These are phyloP conservation scores for Melanomma pulvis-pyrius DNA, from an alignment of 495 filamentous ascomycete species.

Conservation along the genomic window DNA sequence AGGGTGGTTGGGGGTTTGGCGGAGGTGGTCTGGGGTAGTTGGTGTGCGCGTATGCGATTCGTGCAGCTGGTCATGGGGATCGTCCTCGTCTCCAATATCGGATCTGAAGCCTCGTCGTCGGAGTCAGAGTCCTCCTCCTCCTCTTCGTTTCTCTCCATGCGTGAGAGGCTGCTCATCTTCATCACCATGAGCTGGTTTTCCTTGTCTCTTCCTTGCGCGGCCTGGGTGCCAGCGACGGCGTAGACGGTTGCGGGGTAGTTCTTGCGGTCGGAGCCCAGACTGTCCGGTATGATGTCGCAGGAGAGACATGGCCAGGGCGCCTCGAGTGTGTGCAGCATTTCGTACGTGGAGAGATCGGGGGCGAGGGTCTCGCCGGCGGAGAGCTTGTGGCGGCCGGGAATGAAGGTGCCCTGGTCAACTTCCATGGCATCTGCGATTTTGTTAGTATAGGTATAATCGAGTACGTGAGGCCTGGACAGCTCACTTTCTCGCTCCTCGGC, in stretches of 20 bases:
- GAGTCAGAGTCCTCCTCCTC: slow-evolving; percentile 72
- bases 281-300: slow-evolving; percentile 87
- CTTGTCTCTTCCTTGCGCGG: slow-evolving; percentile 68
- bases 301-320: slow-evolving; percentile 96
- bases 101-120: slow-evolving; percentile 77
- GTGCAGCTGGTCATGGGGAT: slow-evolving; percentile 84
- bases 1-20: slow-evolving; percentile 74
- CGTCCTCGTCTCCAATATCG: slow-evolving; percentile 88
- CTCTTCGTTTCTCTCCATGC: slow-evolving; percentile 76
- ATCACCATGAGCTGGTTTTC: slow-evolving; percentile 94
- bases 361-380: slow-evolving; percentile 85
- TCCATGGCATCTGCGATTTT: slow-evolving; percentile 72
- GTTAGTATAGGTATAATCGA: slow-evolving; percentile 6
- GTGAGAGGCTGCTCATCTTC: slow-evolving; percentile 88
- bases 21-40: slow-evolving; percentile 68
- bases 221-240: slow-evolving; percentile 91
- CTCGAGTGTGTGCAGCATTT: slow-evolving; percentile 92
- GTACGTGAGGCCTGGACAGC: slow-evolving; percentile 33
- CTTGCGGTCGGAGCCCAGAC: slow-evolving; percentile 85
- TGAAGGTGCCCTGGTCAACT: slow-evolving; percentile 87
- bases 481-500: slow-evolving; percentile 74
- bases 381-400: slow-evolving; percentile 85
- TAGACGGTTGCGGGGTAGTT: slow-evolving; percentile 92
- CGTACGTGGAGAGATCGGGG: slow-evolving; percentile 87
- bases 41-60: slow-evolving; percentile 87